These are phyloP conservation scores for Aegilops bicornis DNA, from an alignment of 176 grass and related monocot genomes.

Conservation along the genomic window DNA sequence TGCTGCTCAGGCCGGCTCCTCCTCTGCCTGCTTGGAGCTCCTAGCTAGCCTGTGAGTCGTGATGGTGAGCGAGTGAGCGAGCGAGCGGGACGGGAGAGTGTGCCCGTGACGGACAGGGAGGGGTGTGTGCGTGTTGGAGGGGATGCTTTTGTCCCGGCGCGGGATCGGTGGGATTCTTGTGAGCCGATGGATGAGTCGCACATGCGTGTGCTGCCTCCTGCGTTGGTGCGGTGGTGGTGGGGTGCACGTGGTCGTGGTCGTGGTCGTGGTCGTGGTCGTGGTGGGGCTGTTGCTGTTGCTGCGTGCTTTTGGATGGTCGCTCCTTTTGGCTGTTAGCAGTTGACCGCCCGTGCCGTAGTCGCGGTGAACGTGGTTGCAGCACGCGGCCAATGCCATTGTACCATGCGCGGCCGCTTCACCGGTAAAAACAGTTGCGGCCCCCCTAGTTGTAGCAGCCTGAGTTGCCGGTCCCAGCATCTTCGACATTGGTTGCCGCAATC, in stretches of 20 bases:
- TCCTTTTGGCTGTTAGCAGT: background rate
- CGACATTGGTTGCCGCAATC: no score
- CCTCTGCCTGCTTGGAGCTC: background rate
- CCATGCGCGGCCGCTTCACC: no score
- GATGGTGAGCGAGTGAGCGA: background rate
- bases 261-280: no score
- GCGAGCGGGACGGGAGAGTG: background rate
- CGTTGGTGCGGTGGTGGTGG: background rate
- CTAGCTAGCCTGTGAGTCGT: background rate
- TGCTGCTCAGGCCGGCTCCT: no score
- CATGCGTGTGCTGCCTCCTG: background rate
- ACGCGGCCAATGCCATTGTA: no score
- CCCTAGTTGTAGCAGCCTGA: no score
- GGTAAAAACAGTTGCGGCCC: no score
- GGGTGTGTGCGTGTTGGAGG: background rate
- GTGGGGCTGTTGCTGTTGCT: background rate
- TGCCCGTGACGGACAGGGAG: conserved; percentile 38
- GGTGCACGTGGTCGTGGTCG: no score
- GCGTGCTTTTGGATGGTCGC: background rate
- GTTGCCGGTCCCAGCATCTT: no score
- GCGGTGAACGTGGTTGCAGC: no score
- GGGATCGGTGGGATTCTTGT: conserved; percentile 44
- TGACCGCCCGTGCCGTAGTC: background rate
- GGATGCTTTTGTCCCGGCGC: conserved; percentile 49
- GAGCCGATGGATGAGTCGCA: background rate